These are phyloP conservation scores for Salvia miltiorrhiza DNA, from an alignment of 257 asterid species.

Conservation along the genomic window DNA sequence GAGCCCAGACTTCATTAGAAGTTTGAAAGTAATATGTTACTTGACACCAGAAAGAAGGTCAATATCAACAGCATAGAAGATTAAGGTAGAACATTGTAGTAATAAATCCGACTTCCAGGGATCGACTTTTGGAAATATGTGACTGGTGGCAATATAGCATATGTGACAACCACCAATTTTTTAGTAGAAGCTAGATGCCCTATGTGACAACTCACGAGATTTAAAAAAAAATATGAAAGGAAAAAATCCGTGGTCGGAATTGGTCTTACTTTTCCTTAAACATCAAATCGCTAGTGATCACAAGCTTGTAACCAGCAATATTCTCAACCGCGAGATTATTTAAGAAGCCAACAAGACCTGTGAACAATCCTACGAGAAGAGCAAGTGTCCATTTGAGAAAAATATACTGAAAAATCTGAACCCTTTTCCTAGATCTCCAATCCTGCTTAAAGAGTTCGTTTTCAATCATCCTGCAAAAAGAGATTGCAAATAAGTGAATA, in stretches of 20 bases:
- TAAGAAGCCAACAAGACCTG: constrained; percentile 81
- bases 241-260: constrained; percentile 1
- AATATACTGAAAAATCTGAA: constrained; percentile 74
- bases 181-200: neutral
- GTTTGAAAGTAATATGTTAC: neutral
- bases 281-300: constrained; percentile 62
- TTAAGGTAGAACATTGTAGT: neutral
- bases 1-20: neutral
- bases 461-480: constrained; percentile 74
- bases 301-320: constrained; percentile 85
- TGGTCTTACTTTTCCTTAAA: constrained; percentile 51
- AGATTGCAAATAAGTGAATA: constrained; percentile 11
- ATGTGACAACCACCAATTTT: neutral
- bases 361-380: constrained; percentile 78
- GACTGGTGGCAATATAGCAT: neutral
- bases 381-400: constrained; percentile 90
- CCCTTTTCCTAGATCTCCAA: constrained; percentile 86
- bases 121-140: neutral
- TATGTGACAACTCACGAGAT: neutral
- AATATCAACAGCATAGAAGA: neutral
- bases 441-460: constrained; percentile 92
- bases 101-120: neutral
- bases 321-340: constrained; percentile 90
- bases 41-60: neutral
- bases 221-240: neutral